phyloP scores from a whole-genome alignment of 768 basidiomycete genomes.

The Leccinum truebloodii region DNA sequence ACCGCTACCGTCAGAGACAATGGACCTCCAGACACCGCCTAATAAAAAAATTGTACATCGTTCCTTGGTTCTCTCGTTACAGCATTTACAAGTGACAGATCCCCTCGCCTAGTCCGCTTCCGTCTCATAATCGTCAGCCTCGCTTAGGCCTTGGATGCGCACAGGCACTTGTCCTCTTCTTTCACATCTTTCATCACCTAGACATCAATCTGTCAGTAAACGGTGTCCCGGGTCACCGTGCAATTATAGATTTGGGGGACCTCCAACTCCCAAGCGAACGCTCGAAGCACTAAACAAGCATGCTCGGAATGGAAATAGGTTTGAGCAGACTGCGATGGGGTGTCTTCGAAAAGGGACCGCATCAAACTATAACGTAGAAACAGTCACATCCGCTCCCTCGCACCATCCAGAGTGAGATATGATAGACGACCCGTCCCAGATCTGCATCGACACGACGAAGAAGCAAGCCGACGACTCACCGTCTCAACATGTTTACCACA shows the following conservation, averaged over 20 bases:
- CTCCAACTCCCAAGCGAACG: constrained; percentile 25
- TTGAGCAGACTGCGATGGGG: constrained; percentile 31
- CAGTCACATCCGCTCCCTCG: constrained; percentile 11
- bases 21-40: constrained; percentile 34
- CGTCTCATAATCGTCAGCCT: constrained; percentile 7
- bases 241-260: constrained; percentile 28
- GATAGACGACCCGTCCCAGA: constrained; percentile 20
- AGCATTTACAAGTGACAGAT: constrained; percentile 9
- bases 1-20: constrained; percentile 8
- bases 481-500: constrained; percentile 66
- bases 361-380: constrained; percentile 36
- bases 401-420: constrained; percentile 5
- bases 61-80: constrained; percentile 15
- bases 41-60: constrained; percentile 17
- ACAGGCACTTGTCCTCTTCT: constrained; percentile 51
- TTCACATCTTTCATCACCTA: constrained; percentile 53
- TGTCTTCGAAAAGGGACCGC: constrained; percentile 37
- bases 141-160: constrained; percentile 29
- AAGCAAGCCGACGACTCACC: constrained; percentile 43
- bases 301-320: constrained; percentile 18
- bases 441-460: constrained; percentile 15
- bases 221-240: constrained; percentile 26
- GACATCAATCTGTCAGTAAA: constrained; percentile 22
- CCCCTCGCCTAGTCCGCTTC: constrained; percentile 11
- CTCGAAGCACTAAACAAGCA: constrained; percentile 10